A percentile compares a stretch with the other conserved stretches of the same genome.
Evolutionary conservation across 139 green algal species (phyloP).

Genomic region (Nannochloris sp.): DNA sequence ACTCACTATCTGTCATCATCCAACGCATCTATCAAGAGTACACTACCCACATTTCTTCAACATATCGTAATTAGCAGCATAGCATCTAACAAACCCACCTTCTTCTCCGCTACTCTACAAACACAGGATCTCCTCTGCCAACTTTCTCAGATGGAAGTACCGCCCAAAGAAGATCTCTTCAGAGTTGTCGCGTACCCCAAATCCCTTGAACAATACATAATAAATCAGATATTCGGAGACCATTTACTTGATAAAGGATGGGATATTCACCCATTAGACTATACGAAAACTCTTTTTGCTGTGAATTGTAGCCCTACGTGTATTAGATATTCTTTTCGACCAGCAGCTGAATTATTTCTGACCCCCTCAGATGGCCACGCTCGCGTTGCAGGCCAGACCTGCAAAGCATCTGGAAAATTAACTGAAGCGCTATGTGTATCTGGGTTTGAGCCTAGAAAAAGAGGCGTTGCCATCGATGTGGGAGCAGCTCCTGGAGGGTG

Average conservation of each 20-base stretch:
- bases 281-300: background rate
- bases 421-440: background rate
- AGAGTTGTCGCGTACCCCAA: slow-evolving; percentile 3
- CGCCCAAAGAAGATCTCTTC: background rate
- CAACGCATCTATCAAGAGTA: too few species aligned
- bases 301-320: background rate
- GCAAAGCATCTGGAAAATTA: slow-evolving; percentile 9
- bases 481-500: slow-evolving; percentile 24
- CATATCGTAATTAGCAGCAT: too few species aligned
- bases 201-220: background rate
- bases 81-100: too few species aligned
- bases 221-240: too few species aligned
- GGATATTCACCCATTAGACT: slow-evolving; percentile 7
- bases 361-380: background rate
- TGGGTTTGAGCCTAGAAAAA: background rate
- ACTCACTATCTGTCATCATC: too few species aligned
- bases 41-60: too few species aligned
- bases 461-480: slow-evolving; percentile 5
- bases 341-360: background rate
- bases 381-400: background rate
- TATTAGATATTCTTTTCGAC: background rate
- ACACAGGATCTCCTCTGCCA: background rate
- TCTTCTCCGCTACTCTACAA: too few species aligned
- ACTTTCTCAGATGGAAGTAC: background rate
- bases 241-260: too few species aligned